phyloP scores from a whole-genome alignment of 768 basidiomycete genomes.

The Rhodotorula taiwanensis region DNA sequence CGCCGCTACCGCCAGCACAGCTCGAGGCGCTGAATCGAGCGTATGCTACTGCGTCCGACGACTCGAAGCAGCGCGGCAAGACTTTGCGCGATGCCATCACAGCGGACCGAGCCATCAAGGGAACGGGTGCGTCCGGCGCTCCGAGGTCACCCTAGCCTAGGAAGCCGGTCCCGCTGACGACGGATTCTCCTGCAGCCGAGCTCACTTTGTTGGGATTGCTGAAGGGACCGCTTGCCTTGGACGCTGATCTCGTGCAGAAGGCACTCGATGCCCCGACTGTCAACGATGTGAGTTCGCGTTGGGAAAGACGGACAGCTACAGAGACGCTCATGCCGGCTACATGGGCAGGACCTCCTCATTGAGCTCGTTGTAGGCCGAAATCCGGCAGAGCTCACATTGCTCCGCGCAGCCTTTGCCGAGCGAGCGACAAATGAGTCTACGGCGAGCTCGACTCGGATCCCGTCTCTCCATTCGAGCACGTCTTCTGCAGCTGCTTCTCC shows the following conservation, averaged over 20 bases:
- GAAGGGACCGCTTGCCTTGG: constrained; percentile 28
- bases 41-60: neutral
- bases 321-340: too few relatives aligned
- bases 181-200: constrained; percentile 10
- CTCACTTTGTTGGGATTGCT: constrained; percentile 16
- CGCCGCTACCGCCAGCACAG: constrained; percentile 22
- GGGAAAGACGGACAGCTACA: too few relatives aligned
- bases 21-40: constrained; percentile 19
- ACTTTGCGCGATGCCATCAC: constrained; percentile 13
- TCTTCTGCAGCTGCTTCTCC: neutral
- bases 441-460: too few relatives aligned
- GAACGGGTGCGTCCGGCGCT: constrained; percentile 13
- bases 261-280: constrained; percentile 17
- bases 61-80: neutral
- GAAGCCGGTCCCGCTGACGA: too few relatives aligned
- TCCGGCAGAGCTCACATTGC: constrained; percentile 22
- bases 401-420: constrained; percentile 28
- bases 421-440: neutral
- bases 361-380: constrained; percentile 26
- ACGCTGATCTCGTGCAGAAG: constrained; percentile 19
- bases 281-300: constrained; percentile 22
- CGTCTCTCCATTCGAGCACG: neutral
- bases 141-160: too few relatives aligned
- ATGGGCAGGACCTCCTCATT: constrained; percentile 21
- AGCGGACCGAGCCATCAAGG: constrained; percentile 19